Percentiles rank a stretch among this genome's conserved stretches.
Conservation (phyloP, 768 basidiomycete species). For the Agaricus bisporus region DNA sequence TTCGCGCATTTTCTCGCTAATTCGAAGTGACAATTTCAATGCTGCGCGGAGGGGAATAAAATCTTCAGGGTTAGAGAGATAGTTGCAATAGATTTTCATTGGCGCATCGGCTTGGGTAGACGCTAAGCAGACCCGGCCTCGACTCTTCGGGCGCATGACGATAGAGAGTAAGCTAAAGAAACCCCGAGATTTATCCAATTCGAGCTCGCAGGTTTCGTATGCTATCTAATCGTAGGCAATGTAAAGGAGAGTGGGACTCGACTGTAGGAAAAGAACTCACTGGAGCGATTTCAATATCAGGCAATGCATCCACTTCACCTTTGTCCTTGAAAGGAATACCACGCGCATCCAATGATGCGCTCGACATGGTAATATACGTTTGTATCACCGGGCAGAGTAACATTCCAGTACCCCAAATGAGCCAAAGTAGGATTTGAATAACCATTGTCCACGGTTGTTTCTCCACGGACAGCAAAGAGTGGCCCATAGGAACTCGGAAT, state of each 20-base stretch:
- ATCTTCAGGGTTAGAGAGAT: slow-evolving; percentile 36
- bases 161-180: slow-evolving; percentile 17
- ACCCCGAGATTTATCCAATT: slow-evolving; percentile 15
- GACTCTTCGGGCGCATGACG: slow-evolving; percentile 31
- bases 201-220: not conserved
- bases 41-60: slow-evolving; percentile 36
- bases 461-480: slow-evolving; percentile 24
- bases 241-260: not conserved
- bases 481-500: slow-evolving; percentile 25
- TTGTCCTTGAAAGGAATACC: slow-evolving; percentile 10
- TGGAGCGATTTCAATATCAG: slow-evolving; percentile 36
- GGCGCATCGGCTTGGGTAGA: slow-evolving; percentile 35
- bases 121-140: slow-evolving; percentile 31
- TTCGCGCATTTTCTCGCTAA: slow-evolving; percentile 33
- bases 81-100: slow-evolving; percentile 42
- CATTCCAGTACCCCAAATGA: slow-evolving; percentile 26
- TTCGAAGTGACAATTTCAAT: slow-evolving; percentile 30
- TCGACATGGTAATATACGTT: slow-evolving; percentile 23
- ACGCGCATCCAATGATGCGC: slow-evolving; percentile 19
- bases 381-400: slow-evolving; percentile 25
- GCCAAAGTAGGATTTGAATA: slow-evolving; percentile 26
- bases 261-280: not conserved
- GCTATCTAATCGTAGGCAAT: not conserved
- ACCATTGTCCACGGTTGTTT: slow-evolving; percentile 20
- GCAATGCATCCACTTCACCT: slow-evolving; percentile 21